Evolutionary conservation across 2,329 filamentous ascomycete species (phyloP).

Genomic region (Calonectria multiphialidica): DNA sequence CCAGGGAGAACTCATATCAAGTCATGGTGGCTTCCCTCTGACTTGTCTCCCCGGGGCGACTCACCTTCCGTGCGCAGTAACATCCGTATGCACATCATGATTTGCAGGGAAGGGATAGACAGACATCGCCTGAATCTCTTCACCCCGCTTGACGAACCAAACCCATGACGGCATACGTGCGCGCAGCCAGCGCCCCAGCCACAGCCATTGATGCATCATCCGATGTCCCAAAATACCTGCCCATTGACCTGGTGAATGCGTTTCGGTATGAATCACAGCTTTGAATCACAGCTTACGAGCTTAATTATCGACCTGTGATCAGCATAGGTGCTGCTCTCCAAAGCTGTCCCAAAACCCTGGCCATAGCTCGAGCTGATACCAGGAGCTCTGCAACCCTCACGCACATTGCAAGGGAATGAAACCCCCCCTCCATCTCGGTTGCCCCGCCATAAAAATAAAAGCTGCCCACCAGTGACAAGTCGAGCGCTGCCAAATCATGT

Average conservation of each 20-base stretch:
- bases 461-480: not conserved
- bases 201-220: conserved; percentile 13
- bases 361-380: not conserved
- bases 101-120: conserved; percentile 18
- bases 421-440: conserved; percentile 17
- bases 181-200: conserved; percentile 1
- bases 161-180: conserved; percentile 21
- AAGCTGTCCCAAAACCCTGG: not conserved
- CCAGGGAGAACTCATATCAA: not conserved
- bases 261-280: not conserved
- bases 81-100: conserved; percentile 12
- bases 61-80: conserved; percentile 5
- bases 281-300: conserved; percentile 1
- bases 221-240: not conserved
- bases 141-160: conserved; percentile 13
- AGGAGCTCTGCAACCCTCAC: not conserved
- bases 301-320: not conserved
- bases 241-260: not conserved
- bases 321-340: not conserved
- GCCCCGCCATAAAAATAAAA: conserved; percentile 10
- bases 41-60: conserved; percentile 17
- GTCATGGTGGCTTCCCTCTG: not conserved
- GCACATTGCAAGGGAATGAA: not conserved
- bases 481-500: conserved; percentile 24
- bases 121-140: conserved; percentile 1